These are phyloP conservation scores for Gyrodon lividus DNA, from an alignment of 768 basidiomycete species.

Conservation along the genomic window DNA sequence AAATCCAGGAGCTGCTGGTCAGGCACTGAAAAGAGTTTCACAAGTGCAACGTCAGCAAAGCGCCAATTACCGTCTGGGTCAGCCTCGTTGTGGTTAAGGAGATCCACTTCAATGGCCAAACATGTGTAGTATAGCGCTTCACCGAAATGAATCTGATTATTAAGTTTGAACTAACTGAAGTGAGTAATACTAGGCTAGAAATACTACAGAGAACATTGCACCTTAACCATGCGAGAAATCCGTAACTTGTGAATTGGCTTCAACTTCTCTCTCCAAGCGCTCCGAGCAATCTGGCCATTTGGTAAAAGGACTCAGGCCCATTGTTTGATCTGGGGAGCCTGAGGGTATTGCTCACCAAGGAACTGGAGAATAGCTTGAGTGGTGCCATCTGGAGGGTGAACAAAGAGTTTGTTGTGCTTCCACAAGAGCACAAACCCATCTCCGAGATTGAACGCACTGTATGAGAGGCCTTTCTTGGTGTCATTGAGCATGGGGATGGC, in stretches of 20 bases:
- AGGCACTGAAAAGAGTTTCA: slow-evolving; percentile 21
- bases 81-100: background rate
- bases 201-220: background rate
- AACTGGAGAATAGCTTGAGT: too few relatives aligned
- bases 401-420: too few relatives aligned
- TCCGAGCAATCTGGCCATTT: too few relatives aligned
- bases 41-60: slow-evolving; percentile 13
- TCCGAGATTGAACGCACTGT: too few relatives aligned
- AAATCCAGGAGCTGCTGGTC: slow-evolving; percentile 10
- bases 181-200: background rate
- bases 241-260: background rate
- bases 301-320: too few relatives aligned
- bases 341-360: too few relatives aligned
- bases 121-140: background rate
- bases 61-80: background rate
- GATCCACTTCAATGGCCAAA: slow-evolving; percentile 17
- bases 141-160: background rate
- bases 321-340: too few relatives aligned
- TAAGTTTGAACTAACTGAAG: background rate
- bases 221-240: background rate
- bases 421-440: too few relatives aligned
- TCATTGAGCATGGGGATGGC: too few relatives aligned
- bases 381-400: too few relatives aligned
- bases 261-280: too few relatives aligned
- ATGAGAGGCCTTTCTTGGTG: too few relatives aligned